Evolutionary conservation across 768 basidiomycete species (phyloP).

Genomic region (Pholiota microspora): DNA sequence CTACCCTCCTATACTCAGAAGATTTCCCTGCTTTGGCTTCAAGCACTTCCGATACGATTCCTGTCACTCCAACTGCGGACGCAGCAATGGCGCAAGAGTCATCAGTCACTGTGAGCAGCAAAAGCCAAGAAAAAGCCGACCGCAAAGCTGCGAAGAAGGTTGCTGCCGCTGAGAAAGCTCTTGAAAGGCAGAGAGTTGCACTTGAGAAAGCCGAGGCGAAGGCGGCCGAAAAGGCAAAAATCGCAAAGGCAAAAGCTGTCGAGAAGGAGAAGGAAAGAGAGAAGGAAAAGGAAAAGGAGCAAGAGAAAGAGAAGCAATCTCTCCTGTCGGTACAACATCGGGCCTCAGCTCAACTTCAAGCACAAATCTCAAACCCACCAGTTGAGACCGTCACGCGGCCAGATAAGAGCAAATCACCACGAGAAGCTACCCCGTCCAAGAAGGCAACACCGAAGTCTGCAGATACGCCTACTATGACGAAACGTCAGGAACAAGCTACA

Average conservation of each 20-base stretch:
- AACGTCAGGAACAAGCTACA: slow-evolving; percentile 10
- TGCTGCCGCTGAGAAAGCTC: slow-evolving; percentile 58
- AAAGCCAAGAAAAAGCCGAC: slow-evolving; percentile 55
- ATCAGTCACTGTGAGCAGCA: slow-evolving; percentile 28
- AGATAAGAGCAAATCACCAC: slow-evolving; percentile 6
- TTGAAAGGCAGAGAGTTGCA: slow-evolving; percentile 54
- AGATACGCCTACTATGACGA: slow-evolving; percentile 2
- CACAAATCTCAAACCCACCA: background rate
- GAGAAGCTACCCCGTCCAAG: background rate
- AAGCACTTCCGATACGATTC: slow-evolving; percentile 29
- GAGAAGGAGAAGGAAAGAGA: slow-evolving; percentile 45
- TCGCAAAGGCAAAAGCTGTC: slow-evolving; percentile 50
- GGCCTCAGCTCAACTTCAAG: background rate
- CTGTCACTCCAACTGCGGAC: slow-evolving; percentile 16
- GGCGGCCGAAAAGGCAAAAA: slow-evolving; percentile 52
- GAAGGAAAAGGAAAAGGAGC: slow-evolving; percentile 35
- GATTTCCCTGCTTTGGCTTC: slow-evolving; percentile 75
- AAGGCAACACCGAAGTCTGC: slow-evolving; percentile 7
- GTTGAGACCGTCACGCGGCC: background rate
- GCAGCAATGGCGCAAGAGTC: slow-evolving; percentile 31
- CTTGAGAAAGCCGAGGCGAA: slow-evolving; percentile 58
- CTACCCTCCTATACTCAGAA: slow-evolving; percentile 57
- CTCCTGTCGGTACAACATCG: slow-evolving; percentile 14
- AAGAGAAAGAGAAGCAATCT: slow-evolving; percentile 39
- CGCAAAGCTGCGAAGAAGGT: slow-evolving; percentile 67